Percentiles rank a stretch among this genome's conserved stretches.
These are phyloP conservation scores for Tetracladium setigerum DNA, from an alignment of 495 filamentous ascomycete genomes.

Conservation along the genomic window DNA sequence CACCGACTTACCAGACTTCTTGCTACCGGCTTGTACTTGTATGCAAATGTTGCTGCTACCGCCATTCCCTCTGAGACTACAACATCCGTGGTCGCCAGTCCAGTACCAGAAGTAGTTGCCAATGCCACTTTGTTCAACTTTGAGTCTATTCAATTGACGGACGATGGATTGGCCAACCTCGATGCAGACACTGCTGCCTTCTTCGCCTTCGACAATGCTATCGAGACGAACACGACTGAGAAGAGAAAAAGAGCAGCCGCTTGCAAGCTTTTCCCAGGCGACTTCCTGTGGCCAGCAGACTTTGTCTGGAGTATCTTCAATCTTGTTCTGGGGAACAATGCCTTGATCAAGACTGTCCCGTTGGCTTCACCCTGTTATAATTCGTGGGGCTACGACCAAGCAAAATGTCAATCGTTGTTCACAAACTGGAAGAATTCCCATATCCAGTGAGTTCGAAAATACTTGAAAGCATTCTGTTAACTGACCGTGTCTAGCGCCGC, in stretches of 20 bases:
- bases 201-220: no score
- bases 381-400: not conserved
- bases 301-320: constrained; percentile 4
- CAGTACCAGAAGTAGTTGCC: no score
- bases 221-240: constrained; percentile 5
- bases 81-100: no score
- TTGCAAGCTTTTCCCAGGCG: constrained; percentile 13
- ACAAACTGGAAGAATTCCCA: constrained; percentile 6
- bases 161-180: not conserved
- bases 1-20: no score
- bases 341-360: constrained; percentile 6
- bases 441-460: constrained; percentile 5
- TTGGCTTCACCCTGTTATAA: constrained; percentile 5
- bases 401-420: not conserved
- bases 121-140: not conserved
- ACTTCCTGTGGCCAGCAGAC: not conserved
- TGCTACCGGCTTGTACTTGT: no score
- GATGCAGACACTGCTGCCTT: not conserved
- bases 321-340: not conserved
- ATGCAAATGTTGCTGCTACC: no score
- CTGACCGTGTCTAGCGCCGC: not conserved
- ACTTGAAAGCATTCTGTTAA: not conserved
- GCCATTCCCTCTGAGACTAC: no score
- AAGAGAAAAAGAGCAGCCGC: not conserved
- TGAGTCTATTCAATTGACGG: constrained; percentile 1